Evolutionary conservation across 352 stramenopile species (phyloP), one percentile per base, ranked within the genome.

Genomic region (Saprolegnia diclina): DNA sequence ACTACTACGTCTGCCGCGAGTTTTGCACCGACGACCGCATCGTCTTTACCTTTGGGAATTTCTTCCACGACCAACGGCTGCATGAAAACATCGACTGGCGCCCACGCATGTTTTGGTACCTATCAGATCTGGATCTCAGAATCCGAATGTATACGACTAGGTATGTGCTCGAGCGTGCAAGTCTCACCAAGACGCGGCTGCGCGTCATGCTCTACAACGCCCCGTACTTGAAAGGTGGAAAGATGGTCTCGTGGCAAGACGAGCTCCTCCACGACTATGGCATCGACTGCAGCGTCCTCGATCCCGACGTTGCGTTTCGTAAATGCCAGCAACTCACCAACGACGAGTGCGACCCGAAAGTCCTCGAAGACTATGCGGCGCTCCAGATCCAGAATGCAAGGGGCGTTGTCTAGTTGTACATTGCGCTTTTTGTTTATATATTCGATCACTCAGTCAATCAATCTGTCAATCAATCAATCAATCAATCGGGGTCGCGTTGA

Each of bases 141-240:
- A 52, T 52, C 21, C 45, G 18, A n/a, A 52, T 52, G 45, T 52
- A 52, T 52, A 21, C 21, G n/a, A n/a, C n/a, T 54, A 54, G 46
- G 46, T 54, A 54, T 5, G 5, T 54, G 2, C 46, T 54, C n/a
- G 46, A 54, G 24, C 46, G 46, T 5, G 5, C 46, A 5, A 5
- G 46, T 5, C 46, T 5, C 2, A 54, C 2, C 46, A 54, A 2
- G 24, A 6, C 46, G 2, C 46, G 46, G 5, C 24, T 54, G 5
- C 46, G 46, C 2, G 46, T 5, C 2, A 54, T 54, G 24, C 46
- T 54, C 24, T 54, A 54, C 46, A 54, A 54, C 24, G 46, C 46
- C 2, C 46, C 46, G n/a, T 54, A 54, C 24, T 19, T 52, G 21
- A 52, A 19, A 52, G 45, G 21, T 52, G 45, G 45, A 18, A 52